Percentiles rank a stretch among this genome's conserved stretches.
phyloP scores from a whole-genome alignment of 176 grass and related monocot species.

The Pharus latifolius region DNA sequence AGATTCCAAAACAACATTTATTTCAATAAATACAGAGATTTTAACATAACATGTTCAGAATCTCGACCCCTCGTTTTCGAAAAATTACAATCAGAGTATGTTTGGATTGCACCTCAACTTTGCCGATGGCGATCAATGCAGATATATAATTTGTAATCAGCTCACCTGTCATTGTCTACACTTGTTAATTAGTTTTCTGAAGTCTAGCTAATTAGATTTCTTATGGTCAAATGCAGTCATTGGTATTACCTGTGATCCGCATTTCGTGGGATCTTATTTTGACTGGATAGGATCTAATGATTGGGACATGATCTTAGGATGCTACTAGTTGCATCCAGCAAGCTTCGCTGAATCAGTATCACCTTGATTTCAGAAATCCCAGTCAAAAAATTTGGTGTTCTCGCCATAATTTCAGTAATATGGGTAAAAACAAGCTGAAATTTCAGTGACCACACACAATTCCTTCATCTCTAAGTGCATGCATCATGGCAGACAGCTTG shows the following conservation, averaged over 20 bases:
- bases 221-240: neutral
- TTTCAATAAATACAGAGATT: too few relatives aligned
- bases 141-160: neutral
- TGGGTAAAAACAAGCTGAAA: neutral
- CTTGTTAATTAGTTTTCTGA: conserved; percentile 1
- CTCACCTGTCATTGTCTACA: neutral
- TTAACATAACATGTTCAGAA: too few relatives aligned
- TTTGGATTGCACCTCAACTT: too few relatives aligned
- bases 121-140: too few relatives aligned
- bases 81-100: too few relatives aligned
- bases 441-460: neutral
- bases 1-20: neutral
- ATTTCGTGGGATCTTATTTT: conserved; percentile 29
- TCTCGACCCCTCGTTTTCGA: neutral
- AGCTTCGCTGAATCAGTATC: neutral
- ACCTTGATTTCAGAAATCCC: neutral
- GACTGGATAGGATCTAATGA: conserved; percentile 12
- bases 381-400: neutral
- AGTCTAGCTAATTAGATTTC: neutral
- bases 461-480: too few relatives aligned
- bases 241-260: conserved; percentile 14
- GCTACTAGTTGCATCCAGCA: neutral
- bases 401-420: neutral
- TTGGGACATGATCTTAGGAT: conserved; percentile 8
- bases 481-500: conserved; percentile 29